Conservation (phyloP, 2,329 filamentous ascomycete genomes). For the Nemania abortiva region DNA sequence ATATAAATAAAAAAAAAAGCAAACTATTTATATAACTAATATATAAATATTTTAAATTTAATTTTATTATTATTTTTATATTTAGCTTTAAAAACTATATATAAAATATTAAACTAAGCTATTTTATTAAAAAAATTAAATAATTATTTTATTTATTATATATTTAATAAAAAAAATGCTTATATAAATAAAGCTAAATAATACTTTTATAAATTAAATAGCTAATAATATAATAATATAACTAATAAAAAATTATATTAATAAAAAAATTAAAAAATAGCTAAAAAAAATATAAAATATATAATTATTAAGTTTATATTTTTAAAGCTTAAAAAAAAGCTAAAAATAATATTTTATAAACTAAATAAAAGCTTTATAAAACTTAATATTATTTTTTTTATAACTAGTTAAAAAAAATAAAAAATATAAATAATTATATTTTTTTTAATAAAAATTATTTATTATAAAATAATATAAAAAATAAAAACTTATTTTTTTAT, state of each 20-base stretch:
- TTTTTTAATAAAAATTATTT: no score
- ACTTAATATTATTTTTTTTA: no score
- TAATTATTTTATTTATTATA: not conserved
- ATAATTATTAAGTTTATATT: no score
- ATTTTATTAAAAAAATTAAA: not conserved
- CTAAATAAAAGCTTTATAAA: no score
- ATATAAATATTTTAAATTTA: not conserved
- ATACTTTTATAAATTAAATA: not conserved
- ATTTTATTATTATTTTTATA: not conserved
- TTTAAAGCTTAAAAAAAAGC: no score
- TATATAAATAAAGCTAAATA: not conserved
- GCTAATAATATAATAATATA: not conserved
- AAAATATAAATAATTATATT: no score
- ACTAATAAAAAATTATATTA: not conserved
- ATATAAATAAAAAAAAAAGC: not conserved
- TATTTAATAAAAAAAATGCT: not conserved
- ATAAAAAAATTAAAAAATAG: not conserved
- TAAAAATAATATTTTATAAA: no score
- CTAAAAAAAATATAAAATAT: not conserved
- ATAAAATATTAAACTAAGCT: no score
- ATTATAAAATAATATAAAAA: no score
- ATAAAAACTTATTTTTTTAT: no score
- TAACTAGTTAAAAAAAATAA: no score
- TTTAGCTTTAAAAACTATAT: not conserved
- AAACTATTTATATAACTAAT: not conserved